Evolutionary conservation across 768 basidiomycete genomes (phyloP).

Genomic region (Mycena haematopus): DNA sequence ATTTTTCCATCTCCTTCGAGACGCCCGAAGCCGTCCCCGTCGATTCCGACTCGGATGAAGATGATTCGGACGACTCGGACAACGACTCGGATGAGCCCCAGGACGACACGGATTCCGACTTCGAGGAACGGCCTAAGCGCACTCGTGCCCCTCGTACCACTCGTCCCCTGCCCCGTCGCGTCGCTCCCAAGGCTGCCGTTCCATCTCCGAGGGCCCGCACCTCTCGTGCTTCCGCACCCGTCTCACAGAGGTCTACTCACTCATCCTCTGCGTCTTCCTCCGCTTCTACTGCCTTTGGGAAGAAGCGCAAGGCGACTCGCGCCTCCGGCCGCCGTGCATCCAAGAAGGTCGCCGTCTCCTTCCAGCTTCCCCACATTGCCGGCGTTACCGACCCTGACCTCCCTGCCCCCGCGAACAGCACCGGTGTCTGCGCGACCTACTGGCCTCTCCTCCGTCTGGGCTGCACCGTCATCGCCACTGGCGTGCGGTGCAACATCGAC

Average conservation of each 20-base stretch:
- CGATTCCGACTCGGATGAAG: background rate
- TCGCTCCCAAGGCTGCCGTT: background rate
- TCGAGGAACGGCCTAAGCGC: background rate
- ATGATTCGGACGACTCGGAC: background rate
- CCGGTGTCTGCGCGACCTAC: background rate
- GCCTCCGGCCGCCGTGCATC: background rate
- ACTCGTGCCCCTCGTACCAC: background rate
- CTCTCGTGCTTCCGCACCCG: background rate
- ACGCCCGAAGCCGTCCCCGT: background rate
- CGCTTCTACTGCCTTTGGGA: background rate
- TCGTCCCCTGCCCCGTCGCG: constrained; percentile 8
- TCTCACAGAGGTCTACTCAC: background rate
- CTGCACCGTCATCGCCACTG: background rate
- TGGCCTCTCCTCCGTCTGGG: constrained; percentile 5
- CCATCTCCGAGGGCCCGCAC: background rate
- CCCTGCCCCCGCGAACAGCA: background rate
- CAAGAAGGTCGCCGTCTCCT: constrained; percentile 6
- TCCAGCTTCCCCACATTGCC: background rate
- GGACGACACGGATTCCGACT: background rate
- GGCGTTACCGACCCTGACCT: background rate
- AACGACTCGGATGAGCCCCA: background rate
- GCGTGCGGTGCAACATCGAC: constrained; percentile 1
- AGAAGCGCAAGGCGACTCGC: constrained; percentile 6
- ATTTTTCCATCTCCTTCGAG: background rate
- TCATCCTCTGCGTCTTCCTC: too few relatives aligned